phyloP scores from a whole-genome alignment of 176 grass and related monocot genomes.

The Guadua angustifolia region DNA sequence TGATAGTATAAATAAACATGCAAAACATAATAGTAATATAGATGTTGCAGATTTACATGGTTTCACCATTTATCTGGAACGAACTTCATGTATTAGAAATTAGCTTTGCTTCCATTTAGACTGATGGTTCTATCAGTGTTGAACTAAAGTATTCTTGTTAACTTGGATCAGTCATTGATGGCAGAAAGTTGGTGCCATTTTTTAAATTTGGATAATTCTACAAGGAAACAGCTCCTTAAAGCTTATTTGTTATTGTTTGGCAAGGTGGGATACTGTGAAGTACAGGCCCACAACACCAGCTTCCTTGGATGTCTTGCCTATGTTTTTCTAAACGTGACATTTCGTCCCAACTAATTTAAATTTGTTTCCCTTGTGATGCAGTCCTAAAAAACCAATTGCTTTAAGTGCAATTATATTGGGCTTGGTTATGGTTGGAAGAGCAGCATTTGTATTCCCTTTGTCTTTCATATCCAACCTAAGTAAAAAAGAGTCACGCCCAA shows the following conservation, averaged over 20 bases:
- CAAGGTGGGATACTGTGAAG: conserved; percentile 5
- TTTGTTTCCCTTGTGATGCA: conserved; percentile 49
- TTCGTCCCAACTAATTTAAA: conserved; percentile 3
- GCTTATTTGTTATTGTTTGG: conserved; percentile 33
- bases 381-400: conserved; percentile 79
- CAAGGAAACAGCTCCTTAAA: conserved; percentile 15
- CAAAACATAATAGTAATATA: background rate
- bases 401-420: conserved; percentile 84
- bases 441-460: conserved; percentile 86
- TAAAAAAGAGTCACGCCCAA: conserved; percentile 61
- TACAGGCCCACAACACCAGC: background rate
- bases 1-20: conserved; percentile 4
- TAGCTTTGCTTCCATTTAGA: background rate
- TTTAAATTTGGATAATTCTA: background rate
- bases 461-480: conserved; percentile 80
- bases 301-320: conserved; percentile 18
- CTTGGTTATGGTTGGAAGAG: conserved; percentile 87
- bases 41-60: background rate
- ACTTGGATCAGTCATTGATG: conserved; percentile 4
- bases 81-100: conserved; percentile 10
- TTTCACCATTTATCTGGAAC: conserved; percentile 17
- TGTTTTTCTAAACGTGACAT: conserved; percentile 12
- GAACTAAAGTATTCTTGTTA: conserved; percentile 31
- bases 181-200: background rate
- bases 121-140: background rate